Evolutionary conservation across 1,139 yeast species (phyloP).

Genomic region (Lodderomyces oxycetoniae): DNA sequence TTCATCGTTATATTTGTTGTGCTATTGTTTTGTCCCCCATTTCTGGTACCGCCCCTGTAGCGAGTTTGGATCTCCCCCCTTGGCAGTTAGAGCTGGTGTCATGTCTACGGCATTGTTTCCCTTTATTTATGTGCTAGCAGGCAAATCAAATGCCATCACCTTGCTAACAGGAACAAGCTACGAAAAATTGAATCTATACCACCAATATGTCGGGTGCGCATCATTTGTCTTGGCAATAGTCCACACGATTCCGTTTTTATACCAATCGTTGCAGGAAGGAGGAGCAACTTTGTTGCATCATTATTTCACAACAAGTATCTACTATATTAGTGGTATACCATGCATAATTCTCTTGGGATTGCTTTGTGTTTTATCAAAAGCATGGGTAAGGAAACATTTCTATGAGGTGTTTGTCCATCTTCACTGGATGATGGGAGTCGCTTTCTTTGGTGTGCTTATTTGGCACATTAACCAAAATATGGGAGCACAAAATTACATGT

Average conservation of each 20-base stretch:
- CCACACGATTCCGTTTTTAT: constrained; percentile 52
- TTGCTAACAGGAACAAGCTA: constrained; percentile 52
- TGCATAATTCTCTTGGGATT: constrained; percentile 45
- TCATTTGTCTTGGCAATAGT: constrained; percentile 47
- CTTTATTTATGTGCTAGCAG: constrained; percentile 46
- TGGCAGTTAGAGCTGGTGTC: constrained; percentile 51
- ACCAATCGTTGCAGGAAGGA: constrained; percentile 48
- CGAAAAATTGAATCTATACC: constrained; percentile 50
- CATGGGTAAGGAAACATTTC: constrained; percentile 36
- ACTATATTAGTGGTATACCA: constrained; percentile 31
- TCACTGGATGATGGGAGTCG: constrained; percentile 59
- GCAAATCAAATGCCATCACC: constrained; percentile 49
- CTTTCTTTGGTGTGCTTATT: constrained; percentile 47
- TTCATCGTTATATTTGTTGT: constrained; percentile 41
- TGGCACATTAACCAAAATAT: constrained; percentile 45
- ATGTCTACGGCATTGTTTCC: constrained; percentile 53
- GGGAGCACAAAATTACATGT: constrained; percentile 44
- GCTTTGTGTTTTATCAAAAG: constrained; percentile 45
- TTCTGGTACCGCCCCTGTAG: constrained; percentile 52
- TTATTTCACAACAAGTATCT: constrained; percentile 16
- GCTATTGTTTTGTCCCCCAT: constrained; percentile 47
- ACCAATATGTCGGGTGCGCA: constrained; percentile 46
- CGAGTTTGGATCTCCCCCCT: constrained; percentile 65
- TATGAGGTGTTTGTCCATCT: constrained; percentile 53
- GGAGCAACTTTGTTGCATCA: constrained; percentile 29